phyloP scores from a whole-genome alignment of 352 stramenopile species.

The Phytopythium kandeliae region DNA sequence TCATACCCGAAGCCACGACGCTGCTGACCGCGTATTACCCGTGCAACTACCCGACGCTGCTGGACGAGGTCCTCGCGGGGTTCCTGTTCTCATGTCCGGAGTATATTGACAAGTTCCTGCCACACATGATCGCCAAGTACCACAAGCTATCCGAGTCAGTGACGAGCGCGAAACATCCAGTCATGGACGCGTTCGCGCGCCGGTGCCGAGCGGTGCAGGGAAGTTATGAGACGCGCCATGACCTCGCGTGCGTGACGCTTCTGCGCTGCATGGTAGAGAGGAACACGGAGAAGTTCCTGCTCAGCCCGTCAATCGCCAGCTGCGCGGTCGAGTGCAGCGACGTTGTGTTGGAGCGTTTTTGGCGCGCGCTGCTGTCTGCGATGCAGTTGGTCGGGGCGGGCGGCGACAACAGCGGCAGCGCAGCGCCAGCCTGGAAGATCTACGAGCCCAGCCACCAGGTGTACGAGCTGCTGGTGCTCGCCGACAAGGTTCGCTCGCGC shows the following conservation, averaged over 20 bases:
- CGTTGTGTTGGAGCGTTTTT: slow-evolving; percentile 35
- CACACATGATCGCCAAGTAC: slow-evolving; percentile 68
- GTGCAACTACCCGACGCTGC: slow-evolving; percentile 70
- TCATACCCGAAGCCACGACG: slow-evolving; percentile 62
- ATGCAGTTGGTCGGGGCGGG: slow-evolving; percentile 7
- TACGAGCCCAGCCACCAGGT: slow-evolving; percentile 39
- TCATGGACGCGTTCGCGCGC: slow-evolving; percentile 56
- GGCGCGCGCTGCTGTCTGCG: slow-evolving; percentile 33
- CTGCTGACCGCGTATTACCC: slow-evolving; percentile 80
- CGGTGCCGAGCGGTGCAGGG: not conserved
- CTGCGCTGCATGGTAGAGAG: slow-evolving; percentile 67
- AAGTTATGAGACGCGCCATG: slow-evolving; percentile 30
- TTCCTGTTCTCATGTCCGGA: slow-evolving; percentile 81
- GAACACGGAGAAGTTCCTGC: slow-evolving; percentile 69
- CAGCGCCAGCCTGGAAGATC: slow-evolving; percentile 22
- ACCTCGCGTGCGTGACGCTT: slow-evolving; percentile 61
- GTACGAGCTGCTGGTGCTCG: slow-evolving; percentile 44
- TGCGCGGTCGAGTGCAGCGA: slow-evolving; percentile 61
- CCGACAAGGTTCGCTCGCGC: slow-evolving; percentile 24
- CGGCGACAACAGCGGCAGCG: slow-evolving; percentile 8
- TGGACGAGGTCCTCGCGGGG: slow-evolving; percentile 70
- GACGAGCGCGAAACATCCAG: slow-evolving; percentile 52
- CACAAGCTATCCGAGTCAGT: slow-evolving; percentile 56
- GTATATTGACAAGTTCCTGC: slow-evolving; percentile 56
- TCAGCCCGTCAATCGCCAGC: slow-evolving; percentile 66